A percentile compares a stretch with the other conserved stretches of the same genome.
These are phyloP conservation scores for Penicillium fimorum DNA, from an alignment of 495 filamentous ascomycete species.

Conservation along the genomic window DNA sequence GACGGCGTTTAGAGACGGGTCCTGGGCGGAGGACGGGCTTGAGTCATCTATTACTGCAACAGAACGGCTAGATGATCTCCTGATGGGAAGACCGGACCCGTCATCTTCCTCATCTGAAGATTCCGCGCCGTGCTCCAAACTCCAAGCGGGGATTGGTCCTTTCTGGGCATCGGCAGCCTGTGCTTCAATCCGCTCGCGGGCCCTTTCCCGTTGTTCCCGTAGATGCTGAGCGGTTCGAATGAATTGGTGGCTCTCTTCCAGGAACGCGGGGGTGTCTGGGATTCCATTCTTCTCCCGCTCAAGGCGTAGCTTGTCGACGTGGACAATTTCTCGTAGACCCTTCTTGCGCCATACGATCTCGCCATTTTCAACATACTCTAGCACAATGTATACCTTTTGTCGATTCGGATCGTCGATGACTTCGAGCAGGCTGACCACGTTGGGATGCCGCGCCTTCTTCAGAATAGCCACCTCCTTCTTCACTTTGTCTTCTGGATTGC, in stretches of 20 bases:
- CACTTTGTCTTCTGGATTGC: constrained; percentile 83
- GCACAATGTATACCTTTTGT: constrained; percentile 96
- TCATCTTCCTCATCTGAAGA: constrained; percentile 56
- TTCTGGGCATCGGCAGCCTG: constrained; percentile 47
- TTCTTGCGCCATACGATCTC: constrained; percentile 92
- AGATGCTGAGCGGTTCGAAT: constrained; percentile 55
- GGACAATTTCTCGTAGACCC: constrained; percentile 73
- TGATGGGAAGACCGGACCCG: constrained; percentile 35
- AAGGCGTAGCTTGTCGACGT: constrained; percentile 75
- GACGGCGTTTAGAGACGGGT: constrained; percentile 52
- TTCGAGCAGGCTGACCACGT: constrained; percentile 91
- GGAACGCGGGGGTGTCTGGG: constrained; percentile 46
- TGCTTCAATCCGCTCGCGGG: constrained; percentile 51
- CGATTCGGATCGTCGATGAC: constrained; percentile 95
- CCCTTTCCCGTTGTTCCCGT: constrained; percentile 56
- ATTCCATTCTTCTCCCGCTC: constrained; percentile 68
- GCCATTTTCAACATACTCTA: constrained; percentile 90
- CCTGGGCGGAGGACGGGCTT: constrained; percentile 47
- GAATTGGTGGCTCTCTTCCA: constrained; percentile 63
- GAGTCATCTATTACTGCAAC: constrained; percentile 32
- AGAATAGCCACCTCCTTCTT: constrained; percentile 96
- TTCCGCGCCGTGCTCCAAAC: constrained; percentile 74
- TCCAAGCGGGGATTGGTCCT: constrained; percentile 60
- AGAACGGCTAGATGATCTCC: constrained; percentile 38
- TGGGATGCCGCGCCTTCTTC: constrained; percentile 94